Evolutionary conservation across 331 rosid genomes (phyloP), one percentile per base, ranked within the genome.

Genomic region (Ulmus americana): DNA sequence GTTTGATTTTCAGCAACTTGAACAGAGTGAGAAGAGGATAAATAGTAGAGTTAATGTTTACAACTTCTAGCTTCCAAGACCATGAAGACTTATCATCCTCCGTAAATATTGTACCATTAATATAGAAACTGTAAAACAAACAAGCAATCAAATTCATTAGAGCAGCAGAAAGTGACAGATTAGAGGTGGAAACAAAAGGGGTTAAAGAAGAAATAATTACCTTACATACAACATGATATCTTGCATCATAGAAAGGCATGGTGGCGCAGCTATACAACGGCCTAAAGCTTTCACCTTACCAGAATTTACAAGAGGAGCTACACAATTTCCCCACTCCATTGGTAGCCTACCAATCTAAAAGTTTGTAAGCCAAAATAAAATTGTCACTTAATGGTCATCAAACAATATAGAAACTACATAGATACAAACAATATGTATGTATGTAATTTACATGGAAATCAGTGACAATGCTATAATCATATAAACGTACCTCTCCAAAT

Each of bases 341-440:
- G 87, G 90, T 72, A 91, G 76, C 70, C 97, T 75, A 68, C 97
- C 97, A 72, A 91, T 85, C 97, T 91, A 72, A n/a, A 38, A 7
- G 48, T 3, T 50, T 28, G 35, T 1, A 65, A 40, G 16, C 55
- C 35, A 64, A 16, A 0, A 28, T n/a, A 14, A 9, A 1, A 7
- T 10, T 1, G 1, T 40, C 44, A 43, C 38, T 53, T 35, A 6
- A 7, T 1, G 45, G 48, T 2, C 35, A 2, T 2, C 35, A 28
- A 28, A 28, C 35, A 28, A 28, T 28, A 3, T 28, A 28, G 4
- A 28, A 28, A 28, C 35, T 28, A 28, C 35, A 28, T 28, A 28
- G 35, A 28, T 28, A 2, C 35, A 28, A 28, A 28, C 35, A 28
- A 28, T 28, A 28, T 3, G 35, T 0, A 3, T 28, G 35, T 28